These are phyloP conservation scores for Ostreobium quekettii DNA, from an alignment of 139 green algal species.

Conservation along the genomic window DNA sequence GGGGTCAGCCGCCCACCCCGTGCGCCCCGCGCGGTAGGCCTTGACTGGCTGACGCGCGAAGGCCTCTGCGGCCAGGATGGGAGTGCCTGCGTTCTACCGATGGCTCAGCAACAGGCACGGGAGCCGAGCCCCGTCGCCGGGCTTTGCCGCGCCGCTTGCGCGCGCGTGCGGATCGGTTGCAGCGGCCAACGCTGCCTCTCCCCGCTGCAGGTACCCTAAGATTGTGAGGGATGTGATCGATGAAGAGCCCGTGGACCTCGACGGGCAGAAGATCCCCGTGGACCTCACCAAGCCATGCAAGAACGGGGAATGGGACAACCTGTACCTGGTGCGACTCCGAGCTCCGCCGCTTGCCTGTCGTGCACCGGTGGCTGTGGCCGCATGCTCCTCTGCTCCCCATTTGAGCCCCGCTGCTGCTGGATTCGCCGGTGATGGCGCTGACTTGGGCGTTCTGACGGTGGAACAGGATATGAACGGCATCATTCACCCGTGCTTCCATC, in stretches of 20 bases:
- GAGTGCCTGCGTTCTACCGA: constrained; percentile 94
- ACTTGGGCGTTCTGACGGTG: no score
- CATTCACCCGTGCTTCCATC: constrained; percentile 99
- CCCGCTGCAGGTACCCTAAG: constrained; percentile 78
- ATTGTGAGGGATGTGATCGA: constrained; percentile 91
- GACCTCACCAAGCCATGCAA: constrained; percentile 85
- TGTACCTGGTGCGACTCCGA: constrained; percentile 76
- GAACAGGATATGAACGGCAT: constrained; percentile 98
- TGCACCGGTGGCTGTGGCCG: neutral
- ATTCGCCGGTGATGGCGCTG: no score
- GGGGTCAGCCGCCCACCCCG: no score
- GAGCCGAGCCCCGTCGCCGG: neutral
- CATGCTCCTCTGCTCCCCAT: neutral
- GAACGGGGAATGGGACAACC: constrained; percentile 98
- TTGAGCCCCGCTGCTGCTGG: no score
- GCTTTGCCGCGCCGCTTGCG: neutral
- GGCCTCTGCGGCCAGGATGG: constrained; percentile 70
- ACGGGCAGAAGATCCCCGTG: constrained; percentile 76
- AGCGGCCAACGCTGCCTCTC: neutral
- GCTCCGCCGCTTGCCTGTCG: neutral
- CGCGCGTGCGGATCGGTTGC: neutral
- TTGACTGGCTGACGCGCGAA: no score
- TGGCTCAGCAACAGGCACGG: constrained; percentile 82
- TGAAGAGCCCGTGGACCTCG: constrained; percentile 57
- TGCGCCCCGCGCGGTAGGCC: no score